These are phyloP conservation scores for Nepenthes alata DNA, from an alignment of 179 eudicot species.

Conservation along the genomic window DNA sequence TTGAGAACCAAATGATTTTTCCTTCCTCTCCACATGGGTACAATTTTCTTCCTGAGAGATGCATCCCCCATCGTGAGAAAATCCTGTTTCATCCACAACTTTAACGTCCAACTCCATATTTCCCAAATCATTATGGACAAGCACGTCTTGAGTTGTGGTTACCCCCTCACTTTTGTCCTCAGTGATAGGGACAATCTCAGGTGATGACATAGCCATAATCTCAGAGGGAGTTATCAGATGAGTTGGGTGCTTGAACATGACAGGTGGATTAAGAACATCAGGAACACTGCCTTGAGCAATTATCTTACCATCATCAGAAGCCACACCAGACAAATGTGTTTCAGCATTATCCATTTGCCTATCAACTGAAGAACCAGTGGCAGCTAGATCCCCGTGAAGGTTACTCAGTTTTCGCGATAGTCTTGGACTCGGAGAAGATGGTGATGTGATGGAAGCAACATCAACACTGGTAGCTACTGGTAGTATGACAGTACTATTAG, in stretches of 20 bases:
- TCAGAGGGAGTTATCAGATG: slow-evolving; percentile 92
- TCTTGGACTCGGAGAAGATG: slow-evolving; percentile 64
- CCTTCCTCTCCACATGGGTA: slow-evolving; percentile 42
- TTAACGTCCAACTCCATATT: slow-evolving; percentile 71
- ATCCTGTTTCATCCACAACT: slow-evolving; percentile 72
- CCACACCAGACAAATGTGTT: slow-evolving; percentile 30
- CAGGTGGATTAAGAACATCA: slow-evolving; percentile 32
- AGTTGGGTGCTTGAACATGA: slow-evolving; percentile 81
- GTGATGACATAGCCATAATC: slow-evolving; percentile 67
- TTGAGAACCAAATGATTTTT: slow-evolving; percentile 65
- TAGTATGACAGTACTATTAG: slow-evolving; percentile 23
- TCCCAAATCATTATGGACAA: slow-evolving; percentile 30
- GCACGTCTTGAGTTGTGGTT: slow-evolving; percentile 47
- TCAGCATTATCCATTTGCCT: slow-evolving; percentile 52
- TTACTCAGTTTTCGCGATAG: slow-evolving; percentile 46
- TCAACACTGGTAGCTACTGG: slow-evolving; percentile 32
- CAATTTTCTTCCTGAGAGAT: slow-evolving; percentile 32
- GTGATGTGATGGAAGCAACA: slow-evolving; percentile 40
- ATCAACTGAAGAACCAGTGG: slow-evolving; percentile 56
- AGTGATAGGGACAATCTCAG: slow-evolving; percentile 37
- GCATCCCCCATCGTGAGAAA: slow-evolving; percentile 33
- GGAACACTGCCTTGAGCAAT: slow-evolving; percentile 35
- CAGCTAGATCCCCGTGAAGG: slow-evolving; percentile 39
- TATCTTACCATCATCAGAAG: slow-evolving; percentile 41
- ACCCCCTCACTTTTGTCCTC: slow-evolving; percentile 49